Percentiles rank a stretch among this genome's conserved stretches.
phyloP scores from a whole-genome alignment of 148 eudicot genomes.

The Camellia japonica region DNA sequence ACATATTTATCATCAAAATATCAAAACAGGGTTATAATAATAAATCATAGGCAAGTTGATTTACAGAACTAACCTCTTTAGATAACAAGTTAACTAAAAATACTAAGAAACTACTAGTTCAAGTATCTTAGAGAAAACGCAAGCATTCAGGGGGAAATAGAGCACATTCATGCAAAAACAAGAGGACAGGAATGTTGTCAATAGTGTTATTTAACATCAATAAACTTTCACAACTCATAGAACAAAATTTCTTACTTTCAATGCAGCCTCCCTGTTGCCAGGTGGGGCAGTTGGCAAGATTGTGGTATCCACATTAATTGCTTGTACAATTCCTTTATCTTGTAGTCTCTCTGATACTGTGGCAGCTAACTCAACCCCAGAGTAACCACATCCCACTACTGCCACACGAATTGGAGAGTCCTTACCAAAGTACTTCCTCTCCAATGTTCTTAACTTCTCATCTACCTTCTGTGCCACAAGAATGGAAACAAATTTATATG shows the following conservation, averaged over 20 bases:
- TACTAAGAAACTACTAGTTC: neutral
- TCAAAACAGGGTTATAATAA: neutral
- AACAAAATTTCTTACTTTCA: constrained; percentile 47
- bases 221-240: neutral
- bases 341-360: constrained; percentile 87
- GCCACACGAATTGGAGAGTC: constrained; percentile 60
- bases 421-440: constrained; percentile 67
- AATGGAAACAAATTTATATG: neutral
- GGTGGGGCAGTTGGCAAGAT: constrained; percentile 83
- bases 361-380: constrained; percentile 95
- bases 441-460: constrained; percentile 58
- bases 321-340: constrained; percentile 77
- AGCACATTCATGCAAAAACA: neutral
- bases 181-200: neutral
- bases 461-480: constrained; percentile 62
- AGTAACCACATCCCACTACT: constrained; percentile 96
- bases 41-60: neutral
- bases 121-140: neutral
- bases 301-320: constrained; percentile 60
- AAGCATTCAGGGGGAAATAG: neutral
- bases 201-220: neutral
- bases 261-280: constrained; percentile 87
- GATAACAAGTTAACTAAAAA: neutral
- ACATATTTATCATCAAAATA: too few species aligned
- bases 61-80: neutral